These are phyloP conservation scores for Cucumis melo DNA, from an alignment of 306 rosid genomes.

Conservation along the genomic window DNA sequence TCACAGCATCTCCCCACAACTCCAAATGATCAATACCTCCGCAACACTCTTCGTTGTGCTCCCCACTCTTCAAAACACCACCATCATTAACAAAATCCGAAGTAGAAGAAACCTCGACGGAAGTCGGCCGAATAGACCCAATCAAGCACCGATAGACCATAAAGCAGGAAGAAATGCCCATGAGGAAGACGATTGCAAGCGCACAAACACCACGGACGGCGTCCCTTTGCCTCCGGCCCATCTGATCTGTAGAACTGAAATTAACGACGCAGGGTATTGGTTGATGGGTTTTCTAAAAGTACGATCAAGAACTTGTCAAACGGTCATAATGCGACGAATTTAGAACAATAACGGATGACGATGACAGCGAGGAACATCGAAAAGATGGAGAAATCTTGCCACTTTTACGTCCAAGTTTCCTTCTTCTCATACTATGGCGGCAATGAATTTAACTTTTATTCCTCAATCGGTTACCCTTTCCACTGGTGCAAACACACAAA, in stretches of 20 bases:
- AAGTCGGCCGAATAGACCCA: slow-evolving; percentile 1
- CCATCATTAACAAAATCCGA: neutral
- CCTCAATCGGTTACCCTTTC: neutral
- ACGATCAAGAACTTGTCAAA: neutral
- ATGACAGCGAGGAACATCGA: neutral
- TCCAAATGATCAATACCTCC: slow-evolving; percentile 62
- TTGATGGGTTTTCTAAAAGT: neutral
- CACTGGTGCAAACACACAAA: neutral
- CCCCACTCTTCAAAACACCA: neutral
- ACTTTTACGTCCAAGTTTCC: neutral
- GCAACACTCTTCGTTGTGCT: slow-evolving; percentile 27
- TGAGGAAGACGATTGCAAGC: slow-evolving; percentile 30
- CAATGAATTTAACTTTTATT: neutral
- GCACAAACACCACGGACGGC: slow-evolving; percentile 33
- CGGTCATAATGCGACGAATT: neutral
- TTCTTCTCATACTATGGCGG: neutral
- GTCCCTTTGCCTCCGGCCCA: slow-evolving; percentile 64
- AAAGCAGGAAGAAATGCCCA: slow-evolving; percentile 44
- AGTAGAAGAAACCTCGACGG: slow-evolving; percentile 1
- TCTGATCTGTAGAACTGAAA: slow-evolving; percentile 11
- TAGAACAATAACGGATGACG: neutral
- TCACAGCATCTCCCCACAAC: slow-evolving; percentile 86
- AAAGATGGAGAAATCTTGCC: neutral
- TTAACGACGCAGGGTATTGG: too few relatives aligned
- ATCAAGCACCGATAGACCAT: slow-evolving; percentile 33